Base-by-base conservation (phyloP, 176 grass and related monocot species). In the Carex kokanica region DNA sequence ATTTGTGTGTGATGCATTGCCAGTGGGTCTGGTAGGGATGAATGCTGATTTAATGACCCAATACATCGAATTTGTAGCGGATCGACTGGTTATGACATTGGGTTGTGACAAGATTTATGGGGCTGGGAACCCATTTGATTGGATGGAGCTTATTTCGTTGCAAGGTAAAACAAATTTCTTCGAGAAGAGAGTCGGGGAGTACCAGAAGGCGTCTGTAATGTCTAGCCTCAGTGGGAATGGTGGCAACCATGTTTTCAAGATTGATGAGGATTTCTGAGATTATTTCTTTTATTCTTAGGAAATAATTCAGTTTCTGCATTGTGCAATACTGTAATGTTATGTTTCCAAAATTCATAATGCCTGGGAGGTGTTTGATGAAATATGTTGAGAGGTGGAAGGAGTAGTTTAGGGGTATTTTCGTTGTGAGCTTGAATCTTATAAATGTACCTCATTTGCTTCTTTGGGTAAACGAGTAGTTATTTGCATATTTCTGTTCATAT, bases 131-230 rank as follows among this genome's bases (percentile, higher is more conserved):
- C 93, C 93, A 0, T 95, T 95, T 83, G 93, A 95, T 81, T 95
- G 93, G 90, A 95, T 95, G 90, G 93, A 95, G 78, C 83, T 95
- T 57, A 95, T 95, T 83, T 95, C 93, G 1, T 87, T 95, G 71
- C 90, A 95, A 83, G 93, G 90, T 5, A 95, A 92, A 78, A 95
- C 93, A 10, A 95, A 95, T 81, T 95, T 95, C 86, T 95, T 95
- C 12, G 90, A 92, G 93, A 95, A 95, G 88, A 88, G 93, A 32
- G 93, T 95, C 21, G 86, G 93, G 4, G 90, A 95, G 17, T 95
- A 95, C 78, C 93, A 95, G 88, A 95, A 95, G 86, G 93, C 93
- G 0, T 77, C 88, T 62, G 72, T 95, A 81, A 95, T 95, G 93
- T 83, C 58, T 64, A 95, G 56, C 84, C 86, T 95, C 55, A 90